Conservation (phyloP, 2,329 filamentous ascomycete genomes). For the Lasiodiplodia theobromae region DNA sequence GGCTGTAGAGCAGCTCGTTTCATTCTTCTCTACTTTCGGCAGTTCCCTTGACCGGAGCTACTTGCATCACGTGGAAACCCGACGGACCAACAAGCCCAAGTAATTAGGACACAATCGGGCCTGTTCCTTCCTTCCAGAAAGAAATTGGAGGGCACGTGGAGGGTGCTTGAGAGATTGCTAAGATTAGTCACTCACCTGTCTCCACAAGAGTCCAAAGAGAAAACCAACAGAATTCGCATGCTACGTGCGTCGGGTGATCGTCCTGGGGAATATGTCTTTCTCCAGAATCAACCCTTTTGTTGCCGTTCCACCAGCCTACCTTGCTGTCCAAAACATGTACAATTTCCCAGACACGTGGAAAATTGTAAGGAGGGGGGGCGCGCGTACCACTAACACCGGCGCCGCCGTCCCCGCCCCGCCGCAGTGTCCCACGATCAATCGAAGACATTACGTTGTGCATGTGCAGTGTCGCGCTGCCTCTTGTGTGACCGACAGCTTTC, state of each 20-base stretch:
- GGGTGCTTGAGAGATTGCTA: not conserved
- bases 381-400: not conserved
- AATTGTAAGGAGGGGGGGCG: constrained; percentile 6
- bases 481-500: not conserved
- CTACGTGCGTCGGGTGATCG: not conserved
- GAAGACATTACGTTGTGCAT: not conserved
- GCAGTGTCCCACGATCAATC: not conserved
- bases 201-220: not conserved
- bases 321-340: not conserved
- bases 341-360: constrained; percentile 21
- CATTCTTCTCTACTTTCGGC: not conserved
- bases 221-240: no score
- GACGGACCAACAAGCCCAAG: not conserved
- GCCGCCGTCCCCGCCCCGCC: not conserved
- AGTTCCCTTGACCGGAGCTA: not conserved
- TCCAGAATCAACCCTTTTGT: not conserved
- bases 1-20: not conserved
- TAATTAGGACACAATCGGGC: not conserved
- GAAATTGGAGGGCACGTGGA: not conserved
- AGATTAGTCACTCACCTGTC: not conserved
- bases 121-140: not conserved
- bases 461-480: not conserved
- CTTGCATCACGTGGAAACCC: not conserved
- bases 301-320: not conserved
- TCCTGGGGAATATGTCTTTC: not conserved